Base-by-base conservation (phyloP, 805 yeast genomes). In the Starmera pachycereana region DNA sequence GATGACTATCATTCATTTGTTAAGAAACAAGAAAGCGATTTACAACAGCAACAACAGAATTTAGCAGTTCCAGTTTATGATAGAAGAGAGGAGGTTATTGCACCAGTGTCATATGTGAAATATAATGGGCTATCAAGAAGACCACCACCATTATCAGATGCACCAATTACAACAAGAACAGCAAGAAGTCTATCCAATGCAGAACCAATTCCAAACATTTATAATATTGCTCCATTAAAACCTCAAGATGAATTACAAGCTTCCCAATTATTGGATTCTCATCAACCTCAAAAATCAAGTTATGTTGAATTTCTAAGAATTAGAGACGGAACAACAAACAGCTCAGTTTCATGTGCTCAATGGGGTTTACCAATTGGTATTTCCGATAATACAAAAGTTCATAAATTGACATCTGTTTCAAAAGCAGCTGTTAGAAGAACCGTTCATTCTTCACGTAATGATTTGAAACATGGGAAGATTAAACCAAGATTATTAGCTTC, bases 401-500 rank as follows among this genome's bases (percentile, higher is more conserved):
- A 69, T 8, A 43, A 40, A 37, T 18, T 42, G 12, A 41, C 44
- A 29, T 40, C 48, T 8, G 27, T 45, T 4, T 39, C 47, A 19
- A 48, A 39, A 34, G 33, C 45, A 8, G 35, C 37, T 9, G 47
- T 44, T 34, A 43, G 44, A 44, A 48, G 46, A 37, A 43, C 45
- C 22, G 27, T 12, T 30, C 43, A 12, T 29, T 30, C 32, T 10
- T 33, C 36, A 33, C 28, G 36, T 22, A 56, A 61, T 18, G 81
- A 76, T 41, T 62, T 76, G 53, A 78, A 75, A 51, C 82, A 78
- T 53, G 81, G 82, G 6, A 76, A 66, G 52, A 63, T 74, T 42
- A 70, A 76, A 40, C 83, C 82, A 22, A 68, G 86, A 36, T 66
- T 82, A 59, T 63, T 83, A 44, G 90, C 89, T 2, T 73, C 81